These are phyloP conservation scores for Aristolochia fimbriata DNA, from an alignment of 164 flowering plant genomes.

Conservation along the genomic window DNA sequence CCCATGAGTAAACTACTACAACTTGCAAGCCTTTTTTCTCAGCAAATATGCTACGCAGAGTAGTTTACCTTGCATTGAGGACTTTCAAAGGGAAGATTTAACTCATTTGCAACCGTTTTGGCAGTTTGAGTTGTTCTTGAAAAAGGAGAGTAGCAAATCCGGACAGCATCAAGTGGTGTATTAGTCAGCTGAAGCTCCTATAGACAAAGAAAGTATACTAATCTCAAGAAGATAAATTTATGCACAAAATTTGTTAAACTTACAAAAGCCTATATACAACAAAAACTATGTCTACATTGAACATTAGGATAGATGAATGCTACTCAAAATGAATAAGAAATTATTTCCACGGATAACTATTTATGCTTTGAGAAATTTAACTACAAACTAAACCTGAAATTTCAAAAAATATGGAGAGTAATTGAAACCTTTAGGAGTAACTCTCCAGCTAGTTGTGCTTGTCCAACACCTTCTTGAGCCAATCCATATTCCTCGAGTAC, in stretches of 20 bases:
- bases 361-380: too few species aligned
- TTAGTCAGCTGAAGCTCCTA: slow-evolving; percentile 58
- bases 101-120: slow-evolving; percentile 54
- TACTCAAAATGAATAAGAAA: too few species aligned
- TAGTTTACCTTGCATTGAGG: slow-evolving; percentile 67
- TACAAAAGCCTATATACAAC: too few species aligned
- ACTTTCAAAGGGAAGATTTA: slow-evolving; percentile 65
- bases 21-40: background rate
- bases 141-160: slow-evolving; percentile 94
- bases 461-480: slow-evolving; percentile 69
- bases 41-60: background rate
- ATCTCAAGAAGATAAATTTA: background rate
- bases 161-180: slow-evolving; percentile 52
- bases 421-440: slow-evolving; percentile 44
- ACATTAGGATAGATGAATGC: too few species aligned
- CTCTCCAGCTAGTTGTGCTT: slow-evolving; percentile 70
- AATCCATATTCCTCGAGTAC: slow-evolving; percentile 45
- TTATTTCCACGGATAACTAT: too few species aligned
- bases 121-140: slow-evolving; percentile 85
- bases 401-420: too few species aligned
- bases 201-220: slow-evolving; percentile 4
- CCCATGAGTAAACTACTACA: background rate
- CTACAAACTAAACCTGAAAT: too few species aligned
- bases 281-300: too few species aligned
- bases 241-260: too few species aligned